Evolutionary conservation across 202 grass and related monocot species (phyloP).

Genomic region (Setaria viridis): DNA sequence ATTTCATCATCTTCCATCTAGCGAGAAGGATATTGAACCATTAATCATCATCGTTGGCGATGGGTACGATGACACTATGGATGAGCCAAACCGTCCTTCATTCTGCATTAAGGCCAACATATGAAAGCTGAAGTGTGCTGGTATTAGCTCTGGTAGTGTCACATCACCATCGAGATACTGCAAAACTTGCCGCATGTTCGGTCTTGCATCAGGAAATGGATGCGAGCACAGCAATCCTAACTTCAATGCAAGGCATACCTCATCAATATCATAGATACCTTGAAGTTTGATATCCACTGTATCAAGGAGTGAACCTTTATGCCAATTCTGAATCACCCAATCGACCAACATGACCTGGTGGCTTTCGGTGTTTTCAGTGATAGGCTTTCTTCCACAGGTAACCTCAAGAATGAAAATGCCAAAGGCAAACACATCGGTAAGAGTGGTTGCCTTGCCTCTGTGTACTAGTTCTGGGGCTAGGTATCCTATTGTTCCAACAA

Average conservation of each 20-base stretch:
- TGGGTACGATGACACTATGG: neutral
- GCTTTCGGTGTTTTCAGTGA: neutral
- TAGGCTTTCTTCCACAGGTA: constrained; percentile 4
- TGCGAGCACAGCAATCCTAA: neutral
- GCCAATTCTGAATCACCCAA: constrained; percentile 39
- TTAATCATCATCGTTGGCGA: neutral
- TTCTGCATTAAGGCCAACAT: neutral
- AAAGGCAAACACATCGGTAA: constrained; percentile 8
- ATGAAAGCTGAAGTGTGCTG: neutral
- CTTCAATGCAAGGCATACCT: constrained; percentile 33
- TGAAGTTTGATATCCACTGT: constrained; percentile 28
- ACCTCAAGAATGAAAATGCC: constrained; percentile 50
- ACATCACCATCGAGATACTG: neutral
- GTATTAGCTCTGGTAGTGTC: neutral
- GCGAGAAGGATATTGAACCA: neutral
- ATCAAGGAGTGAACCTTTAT: constrained; percentile 25
- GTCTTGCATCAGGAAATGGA: neutral
- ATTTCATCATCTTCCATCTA: neutral
- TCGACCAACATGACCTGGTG: constrained; percentile 36
- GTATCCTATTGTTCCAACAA: neutral
- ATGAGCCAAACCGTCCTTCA: neutral
- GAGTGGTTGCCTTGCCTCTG: neutral
- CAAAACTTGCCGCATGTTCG: neutral
- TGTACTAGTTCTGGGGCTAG: neutral
- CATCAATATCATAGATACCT: neutral